Conservation (phyloP, 2,329 filamentous ascomycete genomes). For the Fusarium transvaalense region DNA sequence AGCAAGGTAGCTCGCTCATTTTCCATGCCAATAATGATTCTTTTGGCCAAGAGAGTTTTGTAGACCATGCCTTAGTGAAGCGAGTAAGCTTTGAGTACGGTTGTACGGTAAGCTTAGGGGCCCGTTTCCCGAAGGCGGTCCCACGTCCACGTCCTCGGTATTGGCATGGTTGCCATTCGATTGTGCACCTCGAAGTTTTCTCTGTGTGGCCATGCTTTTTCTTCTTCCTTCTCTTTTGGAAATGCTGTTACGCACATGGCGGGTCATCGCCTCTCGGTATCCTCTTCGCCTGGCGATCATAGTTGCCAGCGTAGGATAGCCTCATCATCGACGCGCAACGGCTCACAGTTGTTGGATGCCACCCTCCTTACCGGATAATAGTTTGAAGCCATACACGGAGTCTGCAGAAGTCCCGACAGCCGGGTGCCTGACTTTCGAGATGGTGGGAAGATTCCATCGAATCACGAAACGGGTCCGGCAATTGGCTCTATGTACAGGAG, state of each 20-base stretch:
- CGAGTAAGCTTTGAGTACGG: slow-evolving; percentile 20
- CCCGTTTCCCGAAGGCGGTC: slow-evolving; percentile 34
- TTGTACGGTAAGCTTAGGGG: slow-evolving; percentile 29
- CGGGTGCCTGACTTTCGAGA: slow-evolving; percentile 33
- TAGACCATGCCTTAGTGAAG: slow-evolving; percentile 1
- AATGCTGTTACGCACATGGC: slow-evolving; percentile 32
- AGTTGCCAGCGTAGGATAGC: slow-evolving; percentile 24
- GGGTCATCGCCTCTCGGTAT: slow-evolving; percentile 18
- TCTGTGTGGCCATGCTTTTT: slow-evolving; percentile 29
- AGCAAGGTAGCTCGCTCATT: slow-evolving; percentile 10
- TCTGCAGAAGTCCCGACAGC: slow-evolving; percentile 35
- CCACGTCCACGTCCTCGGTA: slow-evolving; percentile 51
- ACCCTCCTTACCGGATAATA: slow-evolving; percentile 13
- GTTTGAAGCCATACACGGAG: slow-evolving; percentile 26
- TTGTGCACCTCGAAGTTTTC: slow-evolving; percentile 20
- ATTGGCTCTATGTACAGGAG: slow-evolving; percentile 40
- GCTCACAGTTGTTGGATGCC: slow-evolving; percentile 22
- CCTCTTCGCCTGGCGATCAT: slow-evolving; percentile 20
- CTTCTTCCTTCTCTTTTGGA: slow-evolving; percentile 5
- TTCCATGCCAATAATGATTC: slow-evolving; percentile 16
- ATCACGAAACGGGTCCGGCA: slow-evolving; percentile 17
- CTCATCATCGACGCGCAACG: slow-evolving; percentile 29
- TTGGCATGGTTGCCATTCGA: slow-evolving; percentile 37
- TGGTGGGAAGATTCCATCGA: slow-evolving; percentile 39
- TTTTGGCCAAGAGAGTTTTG: background rate